These are phyloP conservation scores for Neonectria ditissima DNA, from an alignment of 2,329 filamentous ascomycete species.

Conservation along the genomic window DNA sequence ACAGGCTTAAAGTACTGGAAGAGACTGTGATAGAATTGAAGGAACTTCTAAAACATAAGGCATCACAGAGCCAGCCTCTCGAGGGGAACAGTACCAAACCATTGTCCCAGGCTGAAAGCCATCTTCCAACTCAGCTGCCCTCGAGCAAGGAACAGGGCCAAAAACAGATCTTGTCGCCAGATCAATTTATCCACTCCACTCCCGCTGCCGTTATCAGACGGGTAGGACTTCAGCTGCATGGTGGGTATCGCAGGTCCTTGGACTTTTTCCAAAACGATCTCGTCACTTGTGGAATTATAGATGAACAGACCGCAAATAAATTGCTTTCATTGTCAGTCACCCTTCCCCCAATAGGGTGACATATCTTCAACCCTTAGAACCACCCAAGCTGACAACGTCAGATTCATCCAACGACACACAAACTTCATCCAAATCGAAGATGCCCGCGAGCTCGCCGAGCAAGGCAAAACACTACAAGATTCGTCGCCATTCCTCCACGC, in stretches of 20 bases:
- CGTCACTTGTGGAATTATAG: slow-evolving; percentile 26
- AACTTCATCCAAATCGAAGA: slow-evolving; percentile 28
- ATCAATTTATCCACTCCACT: slow-evolving; percentile 12
- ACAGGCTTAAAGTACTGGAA: too few species aligned
- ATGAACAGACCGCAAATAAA: slow-evolving; percentile 18
- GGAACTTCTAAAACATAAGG: too few species aligned
- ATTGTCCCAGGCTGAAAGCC: too few species aligned
- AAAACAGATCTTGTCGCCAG: too few species aligned
- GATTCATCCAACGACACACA: slow-evolving; percentile 27
- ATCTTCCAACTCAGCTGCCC: too few species aligned
- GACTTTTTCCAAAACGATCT: slow-evolving; percentile 23
- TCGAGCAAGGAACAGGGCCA: slow-evolving; percentile 19
- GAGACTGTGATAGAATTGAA: too few species aligned
- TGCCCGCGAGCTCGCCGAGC: slow-evolving; percentile 25
- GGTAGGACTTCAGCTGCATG: slow-evolving; percentile 28
- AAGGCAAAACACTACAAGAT: slow-evolving; percentile 44
- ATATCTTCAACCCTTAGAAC: not conserved
- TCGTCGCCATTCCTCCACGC: slow-evolving; percentile 54
- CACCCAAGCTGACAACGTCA: not conserved
- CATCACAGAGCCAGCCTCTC: too few species aligned
- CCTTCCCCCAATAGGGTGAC: too few species aligned
- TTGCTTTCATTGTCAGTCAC: slow-evolving; percentile 19
- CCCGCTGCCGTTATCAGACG: slow-evolving; percentile 32
- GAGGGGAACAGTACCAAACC: too few species aligned
- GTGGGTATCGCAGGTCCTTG: slow-evolving; percentile 28